Base-by-base conservation (phyloP, 441 rosid species). In the Pelargonium citronellum region DNA sequence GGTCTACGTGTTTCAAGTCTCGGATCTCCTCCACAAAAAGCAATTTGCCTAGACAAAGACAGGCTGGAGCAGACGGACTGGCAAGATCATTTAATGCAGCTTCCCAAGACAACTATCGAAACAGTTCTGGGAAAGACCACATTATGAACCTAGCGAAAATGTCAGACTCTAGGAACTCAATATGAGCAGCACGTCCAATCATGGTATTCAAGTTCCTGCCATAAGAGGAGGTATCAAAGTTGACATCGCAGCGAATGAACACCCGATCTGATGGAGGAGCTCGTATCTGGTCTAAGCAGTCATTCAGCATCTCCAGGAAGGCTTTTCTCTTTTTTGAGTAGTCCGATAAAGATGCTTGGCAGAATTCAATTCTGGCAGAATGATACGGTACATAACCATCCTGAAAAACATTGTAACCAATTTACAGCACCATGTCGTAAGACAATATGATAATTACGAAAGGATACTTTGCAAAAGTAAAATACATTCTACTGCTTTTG, bases 371-470 rank as follows among this genome's bases (percentile, higher is more conserved):
- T 80, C 98, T 78, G 5, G 99, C 98, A 2, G 99, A 95, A 80
- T 95, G 98, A 79, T 95, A 89, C 3, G 99, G 99, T 79, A 95
- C 93, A 80, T 95, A 95, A 34, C 98, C 98, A 74, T 95, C 99
- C 97, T 94, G 87, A 63, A 17, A 71, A 30, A 69, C 16, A 13
- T 8, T 37, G 49, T 60, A 24, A 55, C 27, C 64, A 51, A 46
- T 55, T 16, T 43, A 57, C 41, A 66, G 57, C 67, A 66, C 16
- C 27, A 4, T 22, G 15, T 39, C 30, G 20, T 12, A 12, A 43
- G 64, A 41, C 53, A 43, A 41, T 5, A 17, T 17, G 34, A 60
- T 11, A 9, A 16, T 53, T 53, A 15, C 5, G 55, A 47, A 47
- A 47, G 13, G 15, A 13, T 10, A 47, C 15, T 47, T 0, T 0